Percentiles rank a stretch among this genome's conserved stretches.
Evolutionary conservation across 2,329 filamentous ascomycete genomes (phyloP).

Genomic region (Calonectria ilicicola): DNA sequence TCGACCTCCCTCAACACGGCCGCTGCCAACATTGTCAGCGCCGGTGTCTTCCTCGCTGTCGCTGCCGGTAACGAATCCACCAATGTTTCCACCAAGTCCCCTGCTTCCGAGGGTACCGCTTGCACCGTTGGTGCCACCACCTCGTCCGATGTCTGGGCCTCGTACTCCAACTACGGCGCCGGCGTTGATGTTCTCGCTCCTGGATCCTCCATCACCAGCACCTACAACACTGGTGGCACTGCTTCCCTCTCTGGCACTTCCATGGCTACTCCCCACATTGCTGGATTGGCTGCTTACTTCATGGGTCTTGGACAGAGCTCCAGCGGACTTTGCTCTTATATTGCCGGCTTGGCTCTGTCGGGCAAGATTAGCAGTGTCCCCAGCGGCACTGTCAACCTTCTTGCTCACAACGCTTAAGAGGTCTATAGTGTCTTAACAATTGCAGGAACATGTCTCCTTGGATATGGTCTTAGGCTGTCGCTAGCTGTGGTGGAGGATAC

Average conservation of each 20-base stretch:
- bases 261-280: slow-evolving; percentile 57
- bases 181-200: slow-evolving; percentile 65
- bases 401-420: slow-evolving; percentile 37
- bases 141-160: slow-evolving; percentile 52
- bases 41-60: slow-evolving; percentile 65
- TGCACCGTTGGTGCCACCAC: slow-evolving; percentile 67
- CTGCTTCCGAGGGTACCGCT: slow-evolving; percentile 59
- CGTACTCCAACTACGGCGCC: slow-evolving; percentile 65
- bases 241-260: slow-evolving; percentile 60
- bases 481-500: too few species aligned
- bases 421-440: too few species aligned
- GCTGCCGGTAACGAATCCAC: slow-evolving; percentile 65
- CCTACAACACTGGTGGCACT: slow-evolving; percentile 61
- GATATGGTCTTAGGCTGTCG: too few species aligned
- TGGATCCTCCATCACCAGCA: slow-evolving; percentile 58
- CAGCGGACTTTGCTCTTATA: slow-evolving; percentile 33
- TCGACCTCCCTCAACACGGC: slow-evolving; percentile 63
- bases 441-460: too few species aligned
- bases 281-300: slow-evolving; percentile 57
- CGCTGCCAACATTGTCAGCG: slow-evolving; percentile 57
- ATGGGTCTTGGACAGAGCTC: slow-evolving; percentile 52
- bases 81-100: slow-evolving; percentile 59
- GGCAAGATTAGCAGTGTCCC: slow-evolving; percentile 45
- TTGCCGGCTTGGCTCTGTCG: slow-evolving; percentile 52
- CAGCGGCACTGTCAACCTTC: slow-evolving; percentile 37